phyloP scores from a whole-genome alignment of 768 basidiomycete species.

The Coprinopsis sp. region DNA sequence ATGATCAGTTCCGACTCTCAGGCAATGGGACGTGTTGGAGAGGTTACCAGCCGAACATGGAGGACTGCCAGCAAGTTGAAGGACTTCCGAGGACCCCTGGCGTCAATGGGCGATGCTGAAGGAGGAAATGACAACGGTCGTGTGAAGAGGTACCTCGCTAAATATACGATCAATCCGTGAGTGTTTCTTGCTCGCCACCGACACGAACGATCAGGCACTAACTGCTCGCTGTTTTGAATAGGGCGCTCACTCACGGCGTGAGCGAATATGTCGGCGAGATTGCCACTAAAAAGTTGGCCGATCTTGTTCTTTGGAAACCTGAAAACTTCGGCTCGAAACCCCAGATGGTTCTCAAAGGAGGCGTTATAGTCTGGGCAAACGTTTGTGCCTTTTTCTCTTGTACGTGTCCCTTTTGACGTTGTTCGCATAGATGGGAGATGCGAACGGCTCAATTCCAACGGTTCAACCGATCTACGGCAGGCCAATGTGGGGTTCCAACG shows the following conservation, averaged over 20 bases:
- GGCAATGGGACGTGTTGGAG: slow-evolving; percentile 97
- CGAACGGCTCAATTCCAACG: slow-evolving; percentile 93
- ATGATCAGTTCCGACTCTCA: slow-evolving; percentile 97
- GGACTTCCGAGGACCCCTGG: slow-evolving; percentile 69
- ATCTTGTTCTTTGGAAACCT: slow-evolving; percentile 94
- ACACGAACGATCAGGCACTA: not conserved
- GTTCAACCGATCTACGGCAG: slow-evolving; percentile 84
- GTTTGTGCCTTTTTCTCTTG: not conserved
- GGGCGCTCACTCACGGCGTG: slow-evolving; percentile 93
- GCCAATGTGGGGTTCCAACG: slow-evolving; percentile 91
- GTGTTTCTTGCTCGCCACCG: slow-evolving; percentile 25
- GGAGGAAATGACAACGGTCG: slow-evolving; percentile 75
- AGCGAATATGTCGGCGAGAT: slow-evolving; percentile 83
- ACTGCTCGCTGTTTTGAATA: slow-evolving; percentile 24
- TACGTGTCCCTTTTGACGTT: not conserved
- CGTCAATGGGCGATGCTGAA: slow-evolving; percentile 58
- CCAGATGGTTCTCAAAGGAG: slow-evolving; percentile 92
- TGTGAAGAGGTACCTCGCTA: slow-evolving; percentile 92
- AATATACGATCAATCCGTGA: slow-evolving; percentile 97
- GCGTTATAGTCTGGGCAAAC: slow-evolving; percentile 82
- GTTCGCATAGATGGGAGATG: slow-evolving; percentile 79
- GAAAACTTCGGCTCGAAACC: slow-evolving; percentile 91
- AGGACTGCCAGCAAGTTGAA: slow-evolving; percentile 95
- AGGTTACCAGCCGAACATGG: slow-evolving; percentile 92
- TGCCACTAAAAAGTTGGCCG: slow-evolving; percentile 78